Base-by-base conservation (phyloP, 345 rosid species). In the Arabis hirsuta region DNA sequence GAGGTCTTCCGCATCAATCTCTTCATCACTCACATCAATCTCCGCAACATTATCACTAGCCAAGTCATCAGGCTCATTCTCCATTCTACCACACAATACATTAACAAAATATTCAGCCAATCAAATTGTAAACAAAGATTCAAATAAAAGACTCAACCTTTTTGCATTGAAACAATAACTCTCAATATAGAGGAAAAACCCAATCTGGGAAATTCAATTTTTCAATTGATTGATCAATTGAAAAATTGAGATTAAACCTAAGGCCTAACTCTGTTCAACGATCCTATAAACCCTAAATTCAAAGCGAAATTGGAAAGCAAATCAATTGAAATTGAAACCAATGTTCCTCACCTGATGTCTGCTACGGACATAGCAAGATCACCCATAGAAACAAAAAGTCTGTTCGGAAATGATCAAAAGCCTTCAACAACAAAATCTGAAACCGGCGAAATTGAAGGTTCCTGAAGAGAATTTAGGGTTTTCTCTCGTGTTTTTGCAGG, bases 1-100 rank as follows among this genome's bases (percentile, higher is more conserved):
- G 61, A 96, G 68, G 11, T 92, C 97, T 6, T 90, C 98, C 0
- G 97, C 77, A 46, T 92, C 96, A 67, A 96, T 92, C 80, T 96
- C 99, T 79, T 96, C 99, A 12, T 96, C 99, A 41, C 98, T 96
- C n/a, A 96, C 98, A 84, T 92, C 99, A 79, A 87, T 90, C 82
- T 96, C 99, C 0, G 83, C 87, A 9, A 92, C 87, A 78, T 86
- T 90, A 11, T 84, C 97, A 60, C 86, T 84, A 81, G 87, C 85
- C 45, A 88, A 72, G 67, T 90, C 97, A 74, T 88, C 98, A 27
- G 76, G 56, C 51, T 76, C 80, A 65, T 50, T 71, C 76, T 71
- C 80, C 72, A 76, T 71, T 72, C 80, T 76, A 71, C 19, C 14
- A 58, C 22, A 58, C 47, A 46, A 68, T 36, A 55, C 64, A 75